phyloP scores from a whole-genome alignment of 108 stramenopile genomes.

The Discostella stelligeroides region DNA sequence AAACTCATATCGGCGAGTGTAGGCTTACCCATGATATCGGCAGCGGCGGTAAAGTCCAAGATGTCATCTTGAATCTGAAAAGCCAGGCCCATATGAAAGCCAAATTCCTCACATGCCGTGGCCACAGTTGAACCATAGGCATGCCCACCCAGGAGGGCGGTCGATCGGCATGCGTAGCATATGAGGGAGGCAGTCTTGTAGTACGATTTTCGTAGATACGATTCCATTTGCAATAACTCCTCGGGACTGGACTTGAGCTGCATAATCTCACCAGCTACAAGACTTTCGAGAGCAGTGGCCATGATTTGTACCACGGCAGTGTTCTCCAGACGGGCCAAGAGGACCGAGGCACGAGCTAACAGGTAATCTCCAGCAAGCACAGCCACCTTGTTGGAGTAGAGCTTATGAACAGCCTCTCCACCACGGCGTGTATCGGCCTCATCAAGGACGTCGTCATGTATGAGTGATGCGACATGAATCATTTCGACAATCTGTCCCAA shows the following conservation, averaged over 20 bases:
- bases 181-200: slow-evolving; percentile 98
- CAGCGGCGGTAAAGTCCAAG: slow-evolving; percentile 92
- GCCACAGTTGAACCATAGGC: slow-evolving; percentile 83
- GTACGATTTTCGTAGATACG: slow-evolving; percentile 93
- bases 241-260: slow-evolving; percentile 89
- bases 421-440: slow-evolving; percentile 96
- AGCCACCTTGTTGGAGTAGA: slow-evolving; percentile 98
- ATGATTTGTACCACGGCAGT: slow-evolving; percentile 97
- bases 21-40: slow-evolving; percentile 84
- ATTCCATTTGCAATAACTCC: slow-evolving; percentile 88
- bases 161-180: slow-evolving; percentile 89
- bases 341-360: slow-evolving; percentile 91
- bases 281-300: slow-evolving; percentile 94
- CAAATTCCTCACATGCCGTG: slow-evolving; percentile 95
- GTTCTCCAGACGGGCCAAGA: slow-evolving; percentile 91
- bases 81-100: slow-evolving; percentile 96
- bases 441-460: slow-evolving; percentile 97
- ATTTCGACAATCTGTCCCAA: slow-evolving; percentile 98
- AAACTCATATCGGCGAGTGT: slow-evolving; percentile 83
- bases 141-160: slow-evolving; percentile 91
- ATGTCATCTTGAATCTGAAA: slow-evolving; percentile 98
- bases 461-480: slow-evolving; percentile 97
- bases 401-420: slow-evolving; percentile 95
- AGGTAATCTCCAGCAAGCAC: slow-evolving; percentile 98
- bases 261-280: slow-evolving; percentile 98